Evolutionary conservation across 805 yeast species (phyloP).

Genomic region (Saccharomycopsis amapae): DNA sequence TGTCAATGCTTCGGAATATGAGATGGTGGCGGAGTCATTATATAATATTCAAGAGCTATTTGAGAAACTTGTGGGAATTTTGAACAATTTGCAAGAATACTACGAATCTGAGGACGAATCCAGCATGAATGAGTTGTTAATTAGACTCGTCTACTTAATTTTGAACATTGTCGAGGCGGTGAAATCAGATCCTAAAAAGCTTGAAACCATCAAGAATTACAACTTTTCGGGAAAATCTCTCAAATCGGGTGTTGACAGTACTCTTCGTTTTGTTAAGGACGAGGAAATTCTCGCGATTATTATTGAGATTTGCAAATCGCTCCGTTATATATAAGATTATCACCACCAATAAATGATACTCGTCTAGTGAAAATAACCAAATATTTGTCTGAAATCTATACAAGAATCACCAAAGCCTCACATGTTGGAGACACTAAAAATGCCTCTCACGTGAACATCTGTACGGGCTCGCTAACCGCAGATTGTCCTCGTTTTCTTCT

Average conservation of each 20-base stretch:
- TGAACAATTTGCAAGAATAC: slow-evolving; percentile 12
- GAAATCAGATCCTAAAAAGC: neutral
- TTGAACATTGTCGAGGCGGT: slow-evolving; percentile 10
- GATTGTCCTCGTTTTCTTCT: too few relatives aligned
- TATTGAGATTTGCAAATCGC: slow-evolving; percentile 8
- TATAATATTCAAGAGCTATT: slow-evolving; percentile 13
- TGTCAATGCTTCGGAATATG: slow-evolving; percentile 27
- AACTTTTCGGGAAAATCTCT: neutral
- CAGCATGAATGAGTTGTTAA: slow-evolving; percentile 8
- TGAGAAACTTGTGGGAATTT: slow-evolving; percentile 16
- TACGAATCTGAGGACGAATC: slow-evolving; percentile 8
- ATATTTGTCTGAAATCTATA: too few relatives aligned
- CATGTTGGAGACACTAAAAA: too few relatives aligned
- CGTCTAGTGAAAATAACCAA: too few relatives aligned
- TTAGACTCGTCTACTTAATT: slow-evolving; percentile 18
- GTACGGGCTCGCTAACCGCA: too few relatives aligned
- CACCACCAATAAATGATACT: too few relatives aligned
- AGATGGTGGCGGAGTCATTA: slow-evolving; percentile 21
- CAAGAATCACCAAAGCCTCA: too few relatives aligned
- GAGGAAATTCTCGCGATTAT: slow-evolving; percentile 11
- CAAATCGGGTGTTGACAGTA: slow-evolving; percentile 10
- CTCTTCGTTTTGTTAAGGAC: neutral
- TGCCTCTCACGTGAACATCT: too few relatives aligned
- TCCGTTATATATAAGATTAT: slow-evolving; percentile 5
- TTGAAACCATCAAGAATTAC: slow-evolving; percentile 1